A percentile compares a stretch with the other conserved stretches of the same genome.
Conservation (phyloP, 768 basidiomycete species). For the Dictyophora rubrovolvata region DNA sequence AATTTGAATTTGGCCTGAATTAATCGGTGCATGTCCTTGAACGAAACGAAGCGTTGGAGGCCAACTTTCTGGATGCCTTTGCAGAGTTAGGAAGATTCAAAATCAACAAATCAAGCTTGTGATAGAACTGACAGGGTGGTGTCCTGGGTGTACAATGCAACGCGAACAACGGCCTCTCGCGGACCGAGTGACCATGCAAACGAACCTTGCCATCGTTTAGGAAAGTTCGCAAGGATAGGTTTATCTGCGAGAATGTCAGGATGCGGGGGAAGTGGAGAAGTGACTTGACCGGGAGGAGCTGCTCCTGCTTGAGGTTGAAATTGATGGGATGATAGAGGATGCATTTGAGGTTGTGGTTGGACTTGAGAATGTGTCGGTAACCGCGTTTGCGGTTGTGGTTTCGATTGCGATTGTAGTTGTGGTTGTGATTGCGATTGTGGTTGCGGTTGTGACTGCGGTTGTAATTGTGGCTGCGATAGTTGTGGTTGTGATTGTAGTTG, state of each 20-base stretch:
- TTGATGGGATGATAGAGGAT: too few relatives aligned
- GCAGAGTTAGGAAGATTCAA: neutral
- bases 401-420: too few relatives aligned
- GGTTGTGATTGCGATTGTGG: conserved; percentile 24
- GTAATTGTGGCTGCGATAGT: conserved; percentile 36
- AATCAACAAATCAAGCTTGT: neutral
- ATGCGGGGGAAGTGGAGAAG: neutral
- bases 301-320: neutral
- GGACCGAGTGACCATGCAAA: conserved; percentile 23
- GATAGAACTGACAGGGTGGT: neutral
- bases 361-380: too few relatives aligned
- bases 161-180: neutral
- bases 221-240: conserved; percentile 31
- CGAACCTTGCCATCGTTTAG: conserved; percentile 30
- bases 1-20: neutral
- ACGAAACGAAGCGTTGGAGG: conserved; percentile 6
- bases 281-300: neutral
- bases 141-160: conserved; percentile 1
- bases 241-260: conserved; percentile 17
- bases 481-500: conserved; percentile 23
- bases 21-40: conserved; percentile 2
- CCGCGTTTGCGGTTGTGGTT: too few relatives aligned
- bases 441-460: conserved; percentile 19
- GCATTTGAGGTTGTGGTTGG: too few relatives aligned
- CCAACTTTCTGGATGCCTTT: conserved; percentile 10